Evolutionary conservation across 441 rosid species (phyloP).

Genomic region (Biscutella laevigata): DNA sequence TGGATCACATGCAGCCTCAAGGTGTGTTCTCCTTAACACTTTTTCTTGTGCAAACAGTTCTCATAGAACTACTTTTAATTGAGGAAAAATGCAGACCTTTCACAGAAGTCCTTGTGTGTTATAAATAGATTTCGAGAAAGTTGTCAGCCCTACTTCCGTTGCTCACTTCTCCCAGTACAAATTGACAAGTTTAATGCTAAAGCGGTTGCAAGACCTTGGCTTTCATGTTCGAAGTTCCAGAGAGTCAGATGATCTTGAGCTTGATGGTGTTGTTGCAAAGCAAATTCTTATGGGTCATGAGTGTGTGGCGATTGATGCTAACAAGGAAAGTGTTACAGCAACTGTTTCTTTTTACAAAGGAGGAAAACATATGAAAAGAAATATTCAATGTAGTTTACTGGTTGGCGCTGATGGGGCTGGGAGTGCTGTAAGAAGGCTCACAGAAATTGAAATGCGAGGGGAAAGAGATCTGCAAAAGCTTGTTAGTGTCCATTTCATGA

Average conservation of each 20-base stretch:
- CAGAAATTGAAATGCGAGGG: conserved; percentile 58
- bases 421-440: conserved; percentile 60
- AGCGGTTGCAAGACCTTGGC: conserved; percentile 48
- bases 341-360: conserved; percentile 46
- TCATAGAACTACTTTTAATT: background rate
- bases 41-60: background rate
- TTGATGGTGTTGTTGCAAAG: conserved; percentile 27
- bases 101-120: conserved; percentile 3
- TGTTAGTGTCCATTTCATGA: conserved; percentile 78
- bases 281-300: conserved; percentile 74
- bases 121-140: conserved; percentile 64
- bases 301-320: conserved; percentile 51
- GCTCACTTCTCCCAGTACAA: conserved; percentile 91
- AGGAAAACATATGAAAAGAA: conserved; percentile 41
- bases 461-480: conserved; percentile 80
- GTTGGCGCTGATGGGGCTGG: conserved; percentile 93
- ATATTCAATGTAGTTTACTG: conserved; percentile 51
- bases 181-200: conserved; percentile 47
- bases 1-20: conserved; percentile 95
- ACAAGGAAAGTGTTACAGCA: conserved; percentile 39
- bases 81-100: background rate
- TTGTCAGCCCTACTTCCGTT: conserved; percentile 78
- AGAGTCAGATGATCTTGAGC: conserved; percentile 23
- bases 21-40: conserved; percentile 34
- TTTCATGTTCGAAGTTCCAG: conserved; percentile 35